Percentiles rank a stretch among this genome's conserved stretches.
Evolutionary conservation across 805 yeast genomes (phyloP).

Genomic region (Starmerella kuoi): DNA sequence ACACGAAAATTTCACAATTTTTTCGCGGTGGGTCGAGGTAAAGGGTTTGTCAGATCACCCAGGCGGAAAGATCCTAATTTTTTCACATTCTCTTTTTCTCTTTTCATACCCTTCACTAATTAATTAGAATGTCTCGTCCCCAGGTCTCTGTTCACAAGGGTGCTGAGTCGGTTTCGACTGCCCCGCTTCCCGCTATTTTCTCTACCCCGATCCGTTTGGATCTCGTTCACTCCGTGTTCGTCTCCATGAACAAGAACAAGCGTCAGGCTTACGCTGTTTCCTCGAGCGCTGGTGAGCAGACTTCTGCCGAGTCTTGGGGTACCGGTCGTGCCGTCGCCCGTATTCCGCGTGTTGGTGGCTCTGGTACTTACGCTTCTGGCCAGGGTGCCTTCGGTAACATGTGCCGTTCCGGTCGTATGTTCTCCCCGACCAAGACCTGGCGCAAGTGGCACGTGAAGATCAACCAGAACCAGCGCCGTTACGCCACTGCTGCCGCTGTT

Average conservation of each 20-base stretch:
- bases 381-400: slow-evolving; percentile 99
- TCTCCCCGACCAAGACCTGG: slow-evolving; percentile 99
- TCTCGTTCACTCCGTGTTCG: slow-evolving; percentile 96
- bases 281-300: slow-evolving; percentile 98
- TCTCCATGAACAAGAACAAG: slow-evolving; percentile 98
- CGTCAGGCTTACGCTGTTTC: slow-evolving; percentile 99
- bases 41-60: background rate
- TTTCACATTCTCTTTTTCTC: no score
- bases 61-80: background rate
- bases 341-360: slow-evolving; percentile 99
- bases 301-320: slow-evolving; percentile 99
- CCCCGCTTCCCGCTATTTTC: slow-evolving; percentile 97
- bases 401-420: slow-evolving; percentile 99
- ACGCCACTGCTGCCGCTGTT: slow-evolving; percentile 98
- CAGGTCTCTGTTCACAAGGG: slow-evolving; percentile 94
- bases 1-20: no score
- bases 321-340: slow-evolving; percentile 99
- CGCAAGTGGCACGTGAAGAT: slow-evolving; percentile 99
- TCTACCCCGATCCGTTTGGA: slow-evolving; percentile 99
- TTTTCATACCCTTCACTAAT: background rate
- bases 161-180: slow-evolving; percentile 68
- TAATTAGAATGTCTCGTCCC: slow-evolving; percentile 50
- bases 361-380: slow-evolving; percentile 99
- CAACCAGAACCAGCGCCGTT: slow-evolving; percentile 99
- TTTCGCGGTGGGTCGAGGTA: background rate